Evolutionary conservation across 768 basidiomycete genomes (phyloP).

Genomic region (Xerocomellus chrysenteron): DNA sequence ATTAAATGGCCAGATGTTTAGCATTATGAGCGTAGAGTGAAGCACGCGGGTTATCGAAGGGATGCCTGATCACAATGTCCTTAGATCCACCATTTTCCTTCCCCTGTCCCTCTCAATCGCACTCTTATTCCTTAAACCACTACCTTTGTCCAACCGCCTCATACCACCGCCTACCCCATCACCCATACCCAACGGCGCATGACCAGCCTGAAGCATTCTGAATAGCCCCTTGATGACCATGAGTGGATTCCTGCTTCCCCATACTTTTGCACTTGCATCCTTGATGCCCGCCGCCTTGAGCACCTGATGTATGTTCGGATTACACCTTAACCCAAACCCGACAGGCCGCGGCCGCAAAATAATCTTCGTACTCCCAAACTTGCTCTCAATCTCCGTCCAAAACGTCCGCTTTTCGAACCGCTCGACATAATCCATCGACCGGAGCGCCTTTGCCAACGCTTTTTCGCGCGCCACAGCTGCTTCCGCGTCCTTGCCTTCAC

Average conservation of each 20-base stretch:
- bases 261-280: constrained; percentile 92
- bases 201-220: constrained; percentile 81
- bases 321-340: constrained; percentile 90
- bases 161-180: constrained; percentile 76
- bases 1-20: neutral
- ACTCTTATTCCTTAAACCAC: constrained; percentile 62
- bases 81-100: constrained; percentile 67
- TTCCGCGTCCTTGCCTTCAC: constrained; percentile 75
- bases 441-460: constrained; percentile 67
- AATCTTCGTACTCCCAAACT: constrained; percentile 81
- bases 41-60: neutral
- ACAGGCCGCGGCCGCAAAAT: constrained; percentile 79
- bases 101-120: constrained; percentile 84
- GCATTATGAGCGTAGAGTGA: neutral
- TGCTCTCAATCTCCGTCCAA: constrained; percentile 85
- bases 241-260: constrained; percentile 81
- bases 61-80: constrained; percentile 40
- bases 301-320: constrained; percentile 85
- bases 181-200: constrained; percentile 78
- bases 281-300: constrained; percentile 93
- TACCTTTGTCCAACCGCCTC: constrained; percentile 69
- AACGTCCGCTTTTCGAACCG: constrained; percentile 95
- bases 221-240: constrained; percentile 81
- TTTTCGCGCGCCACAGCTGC: constrained; percentile 50
- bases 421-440: constrained; percentile 89